These are phyloP conservation scores for Tulasnella sp. DNA, from an alignment of 768 basidiomycete species.

Conservation along the genomic window DNA sequence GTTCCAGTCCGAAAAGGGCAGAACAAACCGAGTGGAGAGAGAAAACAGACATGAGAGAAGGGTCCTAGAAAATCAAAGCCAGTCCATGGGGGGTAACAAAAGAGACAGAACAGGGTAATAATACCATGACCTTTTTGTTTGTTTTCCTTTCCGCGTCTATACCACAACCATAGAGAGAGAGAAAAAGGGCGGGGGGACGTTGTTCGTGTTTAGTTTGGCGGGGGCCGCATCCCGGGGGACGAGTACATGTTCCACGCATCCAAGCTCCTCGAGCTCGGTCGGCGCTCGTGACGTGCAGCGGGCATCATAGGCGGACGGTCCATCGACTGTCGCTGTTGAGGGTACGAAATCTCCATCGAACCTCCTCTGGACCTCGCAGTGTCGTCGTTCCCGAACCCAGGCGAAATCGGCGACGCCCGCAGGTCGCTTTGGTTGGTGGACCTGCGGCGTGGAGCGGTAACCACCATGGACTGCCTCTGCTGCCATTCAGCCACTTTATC, in stretches of 20 bases:
- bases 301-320: background rate
- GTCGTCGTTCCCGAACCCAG: background rate
- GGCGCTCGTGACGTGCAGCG: background rate
- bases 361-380: background rate
- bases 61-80: background rate
- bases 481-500: slow-evolving; percentile 8
- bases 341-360: background rate
- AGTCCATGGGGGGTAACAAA: background rate
- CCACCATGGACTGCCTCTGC: background rate
- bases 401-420: background rate
- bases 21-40: background rate
- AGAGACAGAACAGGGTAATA: background rate
- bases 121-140: background rate
- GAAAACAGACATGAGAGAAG: background rate
- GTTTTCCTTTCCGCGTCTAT: background rate
- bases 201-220: slow-evolving; percentile 4
- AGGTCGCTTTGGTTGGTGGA: background rate
- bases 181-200: too few species aligned
- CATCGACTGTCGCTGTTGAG: background rate
- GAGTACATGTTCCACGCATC: slow-evolving; percentile 12
- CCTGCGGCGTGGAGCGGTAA: background rate
- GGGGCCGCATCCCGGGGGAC: background rate
- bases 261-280: background rate
- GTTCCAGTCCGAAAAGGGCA: background rate
- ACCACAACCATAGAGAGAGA: background rate